These are phyloP conservation scores for Zarea fungicola DNA, from an alignment of 2,329 filamentous ascomycete species.

Conservation along the genomic window DNA sequence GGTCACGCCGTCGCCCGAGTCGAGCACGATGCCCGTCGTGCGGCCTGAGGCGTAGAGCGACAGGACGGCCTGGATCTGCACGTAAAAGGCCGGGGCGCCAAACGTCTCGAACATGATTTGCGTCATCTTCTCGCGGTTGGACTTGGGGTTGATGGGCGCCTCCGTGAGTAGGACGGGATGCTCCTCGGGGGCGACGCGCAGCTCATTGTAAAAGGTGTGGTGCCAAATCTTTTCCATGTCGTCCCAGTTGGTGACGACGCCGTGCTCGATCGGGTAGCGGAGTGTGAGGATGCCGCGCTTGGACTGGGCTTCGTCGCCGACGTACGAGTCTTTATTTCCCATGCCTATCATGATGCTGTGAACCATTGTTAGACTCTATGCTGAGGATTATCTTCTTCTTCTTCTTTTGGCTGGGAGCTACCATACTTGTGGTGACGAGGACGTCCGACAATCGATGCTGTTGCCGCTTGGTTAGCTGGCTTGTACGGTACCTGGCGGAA, in stretches of 20 bases:
- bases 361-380: too few species aligned
- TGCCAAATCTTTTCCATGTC: slow-evolving; percentile 99
- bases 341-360: slow-evolving; percentile 99
- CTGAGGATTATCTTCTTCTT: background rate
- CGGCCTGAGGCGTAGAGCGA: slow-evolving; percentile 99
- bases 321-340: slow-evolving; percentile 99
- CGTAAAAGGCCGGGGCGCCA: slow-evolving; percentile 99
- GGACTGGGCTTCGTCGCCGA: slow-evolving; percentile 99
- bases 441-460: slow-evolving; percentile 88
- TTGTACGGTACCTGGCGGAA: too few species aligned
- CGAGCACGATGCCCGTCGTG: slow-evolving; percentile 99
- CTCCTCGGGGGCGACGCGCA: slow-evolving; percentile 99
- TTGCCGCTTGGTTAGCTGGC: too few species aligned
- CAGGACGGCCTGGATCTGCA: slow-evolving; percentile 98
- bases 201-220: slow-evolving; percentile 99
- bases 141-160: slow-evolving; percentile 99
- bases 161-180: slow-evolving; percentile 98
- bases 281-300: slow-evolving; percentile 99
- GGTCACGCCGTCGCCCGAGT: slow-evolving; percentile 99
- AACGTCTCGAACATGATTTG: slow-evolving; percentile 99
- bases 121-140: slow-evolving; percentile 99
- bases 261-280: slow-evolving; percentile 99
- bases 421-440: slow-evolving; percentile 99
- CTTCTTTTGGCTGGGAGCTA: background rate
- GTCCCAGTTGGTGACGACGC: slow-evolving; percentile 99